Evolutionary conservation across 2,329 filamentous ascomycete species (phyloP).

Genomic region (Reticulascus tulasneorum): DNA sequence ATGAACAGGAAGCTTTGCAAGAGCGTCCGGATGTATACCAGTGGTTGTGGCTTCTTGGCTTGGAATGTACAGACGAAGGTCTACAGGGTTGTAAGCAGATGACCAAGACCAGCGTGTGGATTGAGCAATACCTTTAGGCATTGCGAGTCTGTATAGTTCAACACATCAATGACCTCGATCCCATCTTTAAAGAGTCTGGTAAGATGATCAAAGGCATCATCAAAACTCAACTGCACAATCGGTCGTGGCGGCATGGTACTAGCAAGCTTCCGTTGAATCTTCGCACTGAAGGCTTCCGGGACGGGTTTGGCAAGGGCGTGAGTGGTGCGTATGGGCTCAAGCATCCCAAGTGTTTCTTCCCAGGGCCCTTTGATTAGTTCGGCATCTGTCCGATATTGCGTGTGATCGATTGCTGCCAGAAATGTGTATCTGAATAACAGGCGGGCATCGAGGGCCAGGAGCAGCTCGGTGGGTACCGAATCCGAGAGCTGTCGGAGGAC

Average conservation of each 20-base stretch:
- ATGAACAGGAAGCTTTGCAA: slow-evolving; percentile 73
- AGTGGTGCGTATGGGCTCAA: slow-evolving; percentile 56
- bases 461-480: slow-evolving; percentile 35
- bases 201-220: slow-evolving; percentile 68
- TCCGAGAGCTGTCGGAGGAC: slow-evolving; percentile 42
- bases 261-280: slow-evolving; percentile 85
- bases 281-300: slow-evolving; percentile 79
- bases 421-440: slow-evolving; percentile 64
- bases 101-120: background rate
- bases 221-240: slow-evolving; percentile 72
- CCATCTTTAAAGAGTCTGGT: slow-evolving; percentile 69
- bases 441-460: slow-evolving; percentile 58
- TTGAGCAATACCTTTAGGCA: slow-evolving; percentile 57
- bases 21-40: slow-evolving; percentile 77
- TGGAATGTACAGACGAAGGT: slow-evolving; percentile 73
- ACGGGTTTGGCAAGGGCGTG: slow-evolving; percentile 61
- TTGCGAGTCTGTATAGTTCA: slow-evolving; percentile 64
- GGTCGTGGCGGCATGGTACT: slow-evolving; percentile 92
- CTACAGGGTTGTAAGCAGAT: slow-evolving; percentile 30
- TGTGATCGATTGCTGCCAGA: slow-evolving; percentile 49
- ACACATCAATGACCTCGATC: slow-evolving; percentile 61
- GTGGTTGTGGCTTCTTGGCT: slow-evolving; percentile 74
- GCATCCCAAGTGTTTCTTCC: slow-evolving; percentile 44
- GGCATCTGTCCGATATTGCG: slow-evolving; percentile 38
- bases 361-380: slow-evolving; percentile 47